Evolutionary conservation across 768 basidiomycete species (phyloP).

Genomic region (Dacryopinax primogenitus): DNA sequence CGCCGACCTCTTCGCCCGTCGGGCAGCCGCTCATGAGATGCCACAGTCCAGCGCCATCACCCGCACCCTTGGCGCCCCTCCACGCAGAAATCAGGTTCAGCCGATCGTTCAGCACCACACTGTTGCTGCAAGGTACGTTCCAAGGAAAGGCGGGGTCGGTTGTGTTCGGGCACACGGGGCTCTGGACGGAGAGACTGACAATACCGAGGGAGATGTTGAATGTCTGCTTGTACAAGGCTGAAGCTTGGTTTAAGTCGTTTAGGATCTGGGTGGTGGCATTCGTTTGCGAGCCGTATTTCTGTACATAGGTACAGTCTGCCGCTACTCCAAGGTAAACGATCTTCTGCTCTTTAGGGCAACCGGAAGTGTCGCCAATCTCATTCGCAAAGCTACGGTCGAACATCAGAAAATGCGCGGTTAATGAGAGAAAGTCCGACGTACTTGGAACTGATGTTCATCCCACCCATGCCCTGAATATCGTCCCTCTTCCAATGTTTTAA

Average conservation of each 20-base stretch:
- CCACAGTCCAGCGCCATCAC: conserved; percentile 68
- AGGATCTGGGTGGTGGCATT: conserved; percentile 65
- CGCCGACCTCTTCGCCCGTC: conserved; percentile 69
- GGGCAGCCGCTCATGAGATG: conserved; percentile 78
- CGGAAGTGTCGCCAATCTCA: conserved; percentile 51
- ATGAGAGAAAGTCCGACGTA: conserved; percentile 24
- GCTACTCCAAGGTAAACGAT: conserved; percentile 79
- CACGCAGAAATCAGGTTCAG: conserved; percentile 70
- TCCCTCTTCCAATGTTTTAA: neutral
- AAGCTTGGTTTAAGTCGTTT: conserved; percentile 68
- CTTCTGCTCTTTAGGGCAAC: conserved; percentile 61
- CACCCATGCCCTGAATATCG: conserved; percentile 24
- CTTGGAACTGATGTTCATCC: conserved; percentile 40
- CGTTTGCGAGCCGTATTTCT: conserved; percentile 45
- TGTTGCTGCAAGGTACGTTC: conserved; percentile 54
- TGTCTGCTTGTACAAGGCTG: conserved; percentile 56
- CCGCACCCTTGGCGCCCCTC: conserved; percentile 55
- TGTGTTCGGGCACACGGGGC: conserved; percentile 47
- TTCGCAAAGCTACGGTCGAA: conserved; percentile 43
- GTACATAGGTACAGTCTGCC: conserved; percentile 69
- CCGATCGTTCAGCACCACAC: conserved; percentile 48
- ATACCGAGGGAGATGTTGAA: conserved; percentile 82
- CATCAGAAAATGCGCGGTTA: neutral
- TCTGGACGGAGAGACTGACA: conserved; percentile 61
- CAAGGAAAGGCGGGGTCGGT: conserved; percentile 45